These are phyloP conservation scores for Torulaspora franciscae DNA, from an alignment of 805 yeast genomes.

Conservation along the genomic window DNA sequence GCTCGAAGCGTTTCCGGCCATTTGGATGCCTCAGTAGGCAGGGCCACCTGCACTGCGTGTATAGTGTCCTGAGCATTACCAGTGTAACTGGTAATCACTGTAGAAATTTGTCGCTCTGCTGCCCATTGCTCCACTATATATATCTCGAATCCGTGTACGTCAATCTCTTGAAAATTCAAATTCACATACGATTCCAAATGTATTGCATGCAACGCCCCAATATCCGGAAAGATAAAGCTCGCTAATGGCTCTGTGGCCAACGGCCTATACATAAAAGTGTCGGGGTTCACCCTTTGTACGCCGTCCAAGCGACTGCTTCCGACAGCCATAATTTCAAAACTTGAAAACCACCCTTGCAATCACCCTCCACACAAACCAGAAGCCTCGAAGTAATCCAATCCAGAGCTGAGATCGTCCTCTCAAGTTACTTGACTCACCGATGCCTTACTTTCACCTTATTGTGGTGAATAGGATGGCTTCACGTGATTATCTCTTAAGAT, in stretches of 20 bases:
- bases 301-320: conserved; percentile 2
- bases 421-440: not conserved
- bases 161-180: conserved; percentile 43
- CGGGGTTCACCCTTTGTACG: conserved; percentile 3
- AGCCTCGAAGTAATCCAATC: not conserved
- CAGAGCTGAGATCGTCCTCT: not conserved
- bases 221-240: conserved; percentile 50
- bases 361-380: not conserved
- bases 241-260: conserved; percentile 12
- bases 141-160: conserved; percentile 72
- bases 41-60: conserved; percentile 56
- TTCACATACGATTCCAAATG: conserved; percentile 40
- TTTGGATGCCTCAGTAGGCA: conserved; percentile 29
- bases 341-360: not conserved
- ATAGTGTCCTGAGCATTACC: conserved; percentile 71
- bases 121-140: conserved; percentile 97
- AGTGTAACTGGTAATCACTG: conserved; percentile 75
- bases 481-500: not conserved
- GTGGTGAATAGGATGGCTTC: not conserved
- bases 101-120: conserved; percentile 58
- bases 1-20: conserved; percentile 45
- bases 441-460: not conserved
- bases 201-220: conserved; percentile 47
- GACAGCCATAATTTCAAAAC: conserved; percentile 4
- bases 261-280: conserved; percentile 6